A percentile compares a stretch with the other conserved stretches of the same genome.
These are phyloP conservation scores for Debaryomyces sp. DNA, from an alignment of 1,139 yeast genomes.

Conservation along the genomic window DNA sequence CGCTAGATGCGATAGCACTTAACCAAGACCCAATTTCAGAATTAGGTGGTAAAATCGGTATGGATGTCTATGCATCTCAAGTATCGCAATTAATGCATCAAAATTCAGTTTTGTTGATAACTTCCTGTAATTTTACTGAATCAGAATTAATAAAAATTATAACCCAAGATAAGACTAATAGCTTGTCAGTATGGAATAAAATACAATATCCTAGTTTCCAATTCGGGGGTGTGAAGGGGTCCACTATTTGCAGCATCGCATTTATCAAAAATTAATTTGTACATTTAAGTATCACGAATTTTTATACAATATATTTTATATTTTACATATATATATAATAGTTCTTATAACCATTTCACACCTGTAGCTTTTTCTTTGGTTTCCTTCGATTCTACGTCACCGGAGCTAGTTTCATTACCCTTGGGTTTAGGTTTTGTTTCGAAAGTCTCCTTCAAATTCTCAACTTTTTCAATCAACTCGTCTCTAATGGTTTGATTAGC, in stretches of 20 bases:
- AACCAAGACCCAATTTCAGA: slow-evolving; percentile 55
- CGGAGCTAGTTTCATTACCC: not conserved
- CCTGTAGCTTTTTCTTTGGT: not conserved
- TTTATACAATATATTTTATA: not conserved
- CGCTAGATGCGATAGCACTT: slow-evolving; percentile 93
- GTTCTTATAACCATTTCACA: slow-evolving; percentile 4
- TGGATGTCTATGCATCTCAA: slow-evolving; percentile 64
- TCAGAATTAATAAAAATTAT: slow-evolving; percentile 65
- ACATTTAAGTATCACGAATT: slow-evolving; percentile 5
- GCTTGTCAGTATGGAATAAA: slow-evolving; percentile 57
- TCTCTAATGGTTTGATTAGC: slow-evolving; percentile 64
- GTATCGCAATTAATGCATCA: slow-evolving; percentile 58
- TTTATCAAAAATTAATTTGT: slow-evolving; percentile 47
- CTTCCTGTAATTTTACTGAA: slow-evolving; percentile 95
- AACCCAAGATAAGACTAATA: slow-evolving; percentile 36
- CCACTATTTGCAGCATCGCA: slow-evolving; percentile 85
- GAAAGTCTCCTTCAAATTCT: slow-evolving; percentile 30
- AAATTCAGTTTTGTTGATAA: slow-evolving; percentile 69
- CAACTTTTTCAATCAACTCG: slow-evolving; percentile 56
- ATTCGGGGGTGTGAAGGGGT: slow-evolving; percentile 88
- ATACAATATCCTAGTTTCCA: slow-evolving; percentile 78
- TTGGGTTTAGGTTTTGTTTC: not conserved
- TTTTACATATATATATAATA: slow-evolving; percentile 6
- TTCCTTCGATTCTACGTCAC: slow-evolving; percentile 1
- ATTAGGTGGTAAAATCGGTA: slow-evolving; percentile 50